Percentiles rank a stretch among this genome's conserved stretches.
phyloP scores from a whole-genome alignment of 495 filamentous ascomycete species.

The Pyrenopolyporus hunteri region DNA sequence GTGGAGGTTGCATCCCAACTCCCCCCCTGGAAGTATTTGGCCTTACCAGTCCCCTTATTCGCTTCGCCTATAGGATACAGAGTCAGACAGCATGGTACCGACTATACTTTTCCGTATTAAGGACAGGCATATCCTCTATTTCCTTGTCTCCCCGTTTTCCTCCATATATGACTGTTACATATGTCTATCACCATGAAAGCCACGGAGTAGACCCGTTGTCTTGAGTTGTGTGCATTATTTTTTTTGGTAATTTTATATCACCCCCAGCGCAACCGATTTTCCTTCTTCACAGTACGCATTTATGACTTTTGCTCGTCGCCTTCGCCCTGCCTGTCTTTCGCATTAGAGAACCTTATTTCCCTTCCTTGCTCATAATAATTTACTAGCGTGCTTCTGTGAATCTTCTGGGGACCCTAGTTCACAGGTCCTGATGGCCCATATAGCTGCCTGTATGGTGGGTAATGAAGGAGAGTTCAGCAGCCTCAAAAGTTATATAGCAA shows the following conservation, averaged over 20 bases:
- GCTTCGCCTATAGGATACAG: slow-evolving; percentile 17
- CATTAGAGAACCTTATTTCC: slow-evolving; percentile 26
- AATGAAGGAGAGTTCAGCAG: slow-evolving; percentile 43
- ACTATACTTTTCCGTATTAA: slow-evolving; percentile 39
- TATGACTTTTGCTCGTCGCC: slow-evolving; percentile 18
- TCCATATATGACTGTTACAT: slow-evolving; percentile 25
- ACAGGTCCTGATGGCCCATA: slow-evolving; percentile 54
- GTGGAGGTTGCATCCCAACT: slow-evolving; percentile 36
- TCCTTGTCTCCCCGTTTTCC: slow-evolving; percentile 29
- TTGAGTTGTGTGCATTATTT: slow-evolving; percentile 36
- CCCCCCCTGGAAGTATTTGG: slow-evolving; percentile 24
- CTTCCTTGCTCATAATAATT: slow-evolving; percentile 35
- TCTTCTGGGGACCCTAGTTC: slow-evolving; percentile 32
- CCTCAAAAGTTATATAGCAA: slow-evolving; percentile 56
- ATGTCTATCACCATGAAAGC: slow-evolving; percentile 32
- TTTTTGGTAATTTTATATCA: slow-evolving; percentile 21
- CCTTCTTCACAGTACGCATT: slow-evolving; percentile 16
- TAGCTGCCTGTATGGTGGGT: slow-evolving; percentile 54
- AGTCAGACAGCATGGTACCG: slow-evolving; percentile 14
- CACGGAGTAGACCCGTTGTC: slow-evolving; percentile 21
- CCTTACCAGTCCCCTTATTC: slow-evolving; percentile 25
- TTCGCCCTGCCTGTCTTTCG: slow-evolving; percentile 4
- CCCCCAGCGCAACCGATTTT: no score
- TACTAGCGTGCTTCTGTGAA: slow-evolving; percentile 31
- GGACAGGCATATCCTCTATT: slow-evolving; percentile 35